phyloP scores from a whole-genome alignment of 495 filamentous ascomycete genomes.

The Penicillium fimorum region DNA sequence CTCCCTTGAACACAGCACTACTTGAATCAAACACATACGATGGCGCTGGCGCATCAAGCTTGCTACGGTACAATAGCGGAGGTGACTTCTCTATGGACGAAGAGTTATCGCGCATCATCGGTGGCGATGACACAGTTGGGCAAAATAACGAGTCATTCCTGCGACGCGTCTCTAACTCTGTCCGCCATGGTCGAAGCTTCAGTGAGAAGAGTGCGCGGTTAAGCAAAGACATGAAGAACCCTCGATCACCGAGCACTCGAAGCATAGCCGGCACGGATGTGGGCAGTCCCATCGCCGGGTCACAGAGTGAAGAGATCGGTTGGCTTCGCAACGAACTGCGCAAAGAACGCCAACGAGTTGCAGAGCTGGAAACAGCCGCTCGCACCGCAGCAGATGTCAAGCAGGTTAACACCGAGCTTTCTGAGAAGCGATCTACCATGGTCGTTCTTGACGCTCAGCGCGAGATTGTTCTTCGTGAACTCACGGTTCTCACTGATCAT shows the following conservation, averaged over 20 bases:
- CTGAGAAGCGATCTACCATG: constrained; percentile 93
- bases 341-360: constrained; percentile 74
- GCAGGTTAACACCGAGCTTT: constrained; percentile 78
- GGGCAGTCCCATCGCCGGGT: constrained; percentile 66
- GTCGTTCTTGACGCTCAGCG: constrained; percentile 93
- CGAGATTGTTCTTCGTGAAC: constrained; percentile 90
- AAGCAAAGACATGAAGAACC: constrained; percentile 57
- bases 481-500: constrained; percentile 82
- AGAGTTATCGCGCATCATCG: constrained; percentile 79
- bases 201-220: constrained; percentile 63
- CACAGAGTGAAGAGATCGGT: constrained; percentile 68
- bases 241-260: constrained; percentile 70
- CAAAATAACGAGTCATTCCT: constrained; percentile 64
- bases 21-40: constrained; percentile 37
- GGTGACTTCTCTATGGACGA: constrained; percentile 88
- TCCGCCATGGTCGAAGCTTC: constrained; percentile 88
- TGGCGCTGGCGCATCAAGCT: constrained; percentile 57
- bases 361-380: constrained; percentile 74
- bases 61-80: constrained; percentile 69
- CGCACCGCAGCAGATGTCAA: constrained; percentile 75
- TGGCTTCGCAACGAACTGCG: constrained; percentile 75
- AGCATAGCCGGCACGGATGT: constrained; percentile 61
- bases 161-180: constrained; percentile 84
- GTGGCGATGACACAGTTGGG: constrained; percentile 56
- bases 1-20: constrained; percentile 52